phyloP scores from a whole-genome alignment of 2,329 filamentous ascomycete genomes.

The Fusarium sp. region DNA sequence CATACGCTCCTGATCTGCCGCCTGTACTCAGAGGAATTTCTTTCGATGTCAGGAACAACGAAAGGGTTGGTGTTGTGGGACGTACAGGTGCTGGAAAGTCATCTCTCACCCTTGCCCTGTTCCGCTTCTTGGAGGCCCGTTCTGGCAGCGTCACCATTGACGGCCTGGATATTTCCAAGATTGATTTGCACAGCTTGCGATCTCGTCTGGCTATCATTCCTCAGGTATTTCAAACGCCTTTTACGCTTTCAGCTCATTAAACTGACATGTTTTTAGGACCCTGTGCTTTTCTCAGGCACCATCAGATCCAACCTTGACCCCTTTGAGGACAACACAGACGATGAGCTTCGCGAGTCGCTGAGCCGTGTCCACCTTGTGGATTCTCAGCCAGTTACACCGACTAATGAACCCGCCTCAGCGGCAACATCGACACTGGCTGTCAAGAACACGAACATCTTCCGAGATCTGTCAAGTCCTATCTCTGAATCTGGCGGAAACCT shows the following conservation, averaged over 20 bases:
- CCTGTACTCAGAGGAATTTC: constrained; percentile 76
- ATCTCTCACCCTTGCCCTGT: constrained; percentile 78
- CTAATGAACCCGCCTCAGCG: constrained; percentile 53
- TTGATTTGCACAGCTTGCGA: constrained; percentile 76
- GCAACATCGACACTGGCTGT: constrained; percentile 47
- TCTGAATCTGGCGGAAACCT: constrained; percentile 80
- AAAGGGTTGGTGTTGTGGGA: constrained; percentile 81
- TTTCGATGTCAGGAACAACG: constrained; percentile 73
- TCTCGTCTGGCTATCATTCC: constrained; percentile 84
- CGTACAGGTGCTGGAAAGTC: constrained; percentile 84
- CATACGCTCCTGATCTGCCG: constrained; percentile 77
- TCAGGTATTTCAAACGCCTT: constrained; percentile 51
- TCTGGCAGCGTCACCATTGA: constrained; percentile 77
- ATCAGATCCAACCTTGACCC: constrained; percentile 82
- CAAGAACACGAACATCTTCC: constrained; percentile 74
- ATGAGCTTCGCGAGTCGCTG: constrained; percentile 75
- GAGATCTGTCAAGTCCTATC: constrained; percentile 69
- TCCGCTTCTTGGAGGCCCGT: constrained; percentile 78
- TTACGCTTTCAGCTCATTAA: neutral
- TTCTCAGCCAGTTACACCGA: constrained; percentile 53
- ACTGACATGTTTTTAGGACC: constrained; percentile 64
- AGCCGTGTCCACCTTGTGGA: constrained; percentile 75
- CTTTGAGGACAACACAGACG: constrained; percentile 76
- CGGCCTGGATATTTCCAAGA: constrained; percentile 77
- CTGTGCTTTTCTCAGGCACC: constrained; percentile 83